phyloP scores from a whole-genome alignment of 306 rosid species.

The Medicago truncatula region DNA sequence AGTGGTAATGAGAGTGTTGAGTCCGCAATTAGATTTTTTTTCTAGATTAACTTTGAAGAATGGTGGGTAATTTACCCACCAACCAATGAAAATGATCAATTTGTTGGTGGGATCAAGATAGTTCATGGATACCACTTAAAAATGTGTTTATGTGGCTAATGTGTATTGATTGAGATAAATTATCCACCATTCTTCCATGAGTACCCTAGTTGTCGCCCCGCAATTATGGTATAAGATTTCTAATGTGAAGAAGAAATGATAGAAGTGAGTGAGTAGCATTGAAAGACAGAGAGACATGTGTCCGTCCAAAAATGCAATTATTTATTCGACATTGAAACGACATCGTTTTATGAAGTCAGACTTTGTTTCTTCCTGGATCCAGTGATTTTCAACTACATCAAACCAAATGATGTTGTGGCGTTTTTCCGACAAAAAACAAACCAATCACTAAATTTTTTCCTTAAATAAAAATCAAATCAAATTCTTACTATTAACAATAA shows the following conservation, averaged over 20 bases:
- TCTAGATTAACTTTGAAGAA: too few species aligned
- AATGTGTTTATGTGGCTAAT: too few species aligned
- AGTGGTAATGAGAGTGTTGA: too few species aligned
- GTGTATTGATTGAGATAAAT: too few species aligned
- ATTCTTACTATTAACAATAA: not conserved
- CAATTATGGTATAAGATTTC: not conserved
- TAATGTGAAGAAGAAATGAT: not conserved
- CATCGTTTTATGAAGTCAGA: slow-evolving; percentile 26
- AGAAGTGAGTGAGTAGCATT: not conserved
- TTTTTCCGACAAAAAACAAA: slow-evolving; percentile 36
- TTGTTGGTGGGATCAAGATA: too few species aligned
- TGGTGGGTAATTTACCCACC: too few species aligned
- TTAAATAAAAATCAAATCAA: not conserved
- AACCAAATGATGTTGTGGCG: slow-evolving; percentile 41
- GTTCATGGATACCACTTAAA: too few species aligned
- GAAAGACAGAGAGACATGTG: not conserved
- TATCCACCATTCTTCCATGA: too few species aligned
- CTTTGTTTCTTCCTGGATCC: slow-evolving; percentile 35
- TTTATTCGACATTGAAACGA: slow-evolving; percentile 36
- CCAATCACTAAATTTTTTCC: slow-evolving; percentile 40
- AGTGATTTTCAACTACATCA: slow-evolving; percentile 40
- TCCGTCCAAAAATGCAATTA: not conserved
- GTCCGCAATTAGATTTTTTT: too few species aligned
- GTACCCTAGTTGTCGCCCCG: too few species aligned
- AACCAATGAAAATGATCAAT: too few species aligned